These are phyloP conservation scores for Astrephomene gubernaculifera DNA, from an alignment of 139 green algal genomes.

Conservation along the genomic window DNA sequence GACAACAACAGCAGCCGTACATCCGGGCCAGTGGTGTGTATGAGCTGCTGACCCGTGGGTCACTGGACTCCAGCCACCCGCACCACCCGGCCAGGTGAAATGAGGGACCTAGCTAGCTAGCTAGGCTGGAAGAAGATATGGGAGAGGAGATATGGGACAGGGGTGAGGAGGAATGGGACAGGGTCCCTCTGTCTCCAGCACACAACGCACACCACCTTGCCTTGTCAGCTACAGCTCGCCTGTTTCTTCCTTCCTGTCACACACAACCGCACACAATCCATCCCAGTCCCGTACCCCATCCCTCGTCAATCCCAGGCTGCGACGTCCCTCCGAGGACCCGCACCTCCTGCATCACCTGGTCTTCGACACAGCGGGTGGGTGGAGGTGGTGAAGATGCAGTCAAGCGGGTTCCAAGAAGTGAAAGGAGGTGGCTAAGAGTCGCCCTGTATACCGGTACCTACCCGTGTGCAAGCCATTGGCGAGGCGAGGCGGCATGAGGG, in stretches of 20 bases:
- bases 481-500: not conserved
- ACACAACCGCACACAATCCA: not conserved
- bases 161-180: not conserved
- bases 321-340: not conserved
- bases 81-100: slow-evolving; percentile 6
- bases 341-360: not conserved
- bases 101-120: not conserved
- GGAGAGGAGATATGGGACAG: not conserved
- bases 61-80: not conserved
- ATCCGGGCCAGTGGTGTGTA: not conserved
- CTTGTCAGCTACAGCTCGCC: not conserved
- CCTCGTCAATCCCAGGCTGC: not conserved
- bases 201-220: not conserved
- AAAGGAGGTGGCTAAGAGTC: not conserved
- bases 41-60: slow-evolving; percentile 4
- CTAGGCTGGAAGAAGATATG: not conserved
- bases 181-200: not conserved
- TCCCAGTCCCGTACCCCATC: not conserved
- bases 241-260: not conserved
- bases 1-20: too few species aligned
- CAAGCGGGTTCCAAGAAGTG: not conserved
- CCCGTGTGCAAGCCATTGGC: not conserved
- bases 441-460: not conserved
- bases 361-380: not conserved
- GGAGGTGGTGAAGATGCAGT: not conserved